Base-by-base conservation (phyloP, 1,284 basidiomycete species). In the Sanghuangporus baumii region DNA sequence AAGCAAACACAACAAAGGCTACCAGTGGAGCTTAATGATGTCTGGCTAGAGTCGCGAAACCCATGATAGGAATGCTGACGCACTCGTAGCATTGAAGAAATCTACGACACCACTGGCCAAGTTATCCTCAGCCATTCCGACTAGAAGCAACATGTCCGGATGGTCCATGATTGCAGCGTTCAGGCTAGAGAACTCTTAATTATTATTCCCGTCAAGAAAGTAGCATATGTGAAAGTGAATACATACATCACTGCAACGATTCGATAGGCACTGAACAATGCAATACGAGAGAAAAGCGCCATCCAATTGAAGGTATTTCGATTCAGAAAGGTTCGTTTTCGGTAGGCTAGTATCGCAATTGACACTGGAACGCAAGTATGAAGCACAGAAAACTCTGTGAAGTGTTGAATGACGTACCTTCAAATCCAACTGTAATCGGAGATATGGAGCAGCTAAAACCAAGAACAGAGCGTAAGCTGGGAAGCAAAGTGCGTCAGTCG, bases 21-120 rank as follows among this genome's bases (percentile, higher is more conserved):
- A 65, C 59, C 12, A 65, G 43, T 14, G 63, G 63, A 46, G 61
- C 63, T 65, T 36, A 47, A 18, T 9, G 11, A 47, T 12, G 48
- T 6, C n/a, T 41, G 4, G 18, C 55, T 9, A 55, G 34, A 9
- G 20, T 31, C 20, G 41, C 6, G 14, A 38, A 31, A 2, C 11
- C 31, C 37, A 7, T 34, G 23, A 4, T 7, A 18, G 18, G 8
- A 31, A 6, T 23, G 26, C 11, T n/a, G 14, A 40, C 63, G 31
- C 20, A 65, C 63, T 65, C 6, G 63, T 40, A 6, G 63, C 63
- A 36, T 65, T 59, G 20, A 65, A 31, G 37, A 23, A 61, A 37
- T 65, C 63, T 11, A 65, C 61, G 37, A 65, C 63, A 7, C 63
- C 63, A 50, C 61, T 61, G 47, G 52, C 61, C 14, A 65, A 31